Conservation (phyloP, 1,284 basidiomycete genomes). For the Rhodotorula sp. region DNA sequence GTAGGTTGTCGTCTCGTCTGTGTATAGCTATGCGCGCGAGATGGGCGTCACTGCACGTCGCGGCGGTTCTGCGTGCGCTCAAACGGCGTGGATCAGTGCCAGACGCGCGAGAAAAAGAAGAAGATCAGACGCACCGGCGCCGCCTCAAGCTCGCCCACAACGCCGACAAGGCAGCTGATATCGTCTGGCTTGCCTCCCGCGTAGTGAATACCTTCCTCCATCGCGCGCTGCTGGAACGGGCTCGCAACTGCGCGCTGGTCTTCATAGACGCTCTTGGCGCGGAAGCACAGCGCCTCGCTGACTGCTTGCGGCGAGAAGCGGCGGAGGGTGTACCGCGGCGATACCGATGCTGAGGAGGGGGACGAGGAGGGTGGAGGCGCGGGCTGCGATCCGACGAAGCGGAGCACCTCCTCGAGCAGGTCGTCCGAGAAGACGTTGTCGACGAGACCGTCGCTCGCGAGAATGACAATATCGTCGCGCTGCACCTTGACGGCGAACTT, state of each 20-base stretch:
- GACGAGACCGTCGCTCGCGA: slow-evolving; percentile 84
- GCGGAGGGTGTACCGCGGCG: slow-evolving; percentile 39
- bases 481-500: slow-evolving; percentile 72
- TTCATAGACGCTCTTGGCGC: slow-evolving; percentile 58
- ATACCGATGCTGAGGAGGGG: slow-evolving; percentile 2
- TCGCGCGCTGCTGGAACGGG: slow-evolving; percentile 60
- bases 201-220: slow-evolving; percentile 59
- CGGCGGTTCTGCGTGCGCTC: slow-evolving; percentile 12
- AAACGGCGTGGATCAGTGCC: neutral
- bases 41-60: slow-evolving; percentile 1
- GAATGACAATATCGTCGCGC: slow-evolving; percentile 76
- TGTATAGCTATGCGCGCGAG: no score
- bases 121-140: slow-evolving; percentile 13
- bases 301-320: slow-evolving; percentile 58
- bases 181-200: slow-evolving; percentile 56
- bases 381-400: slow-evolving; percentile 22
- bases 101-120: neutral
- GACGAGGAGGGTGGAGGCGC: slow-evolving; percentile 13
- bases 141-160: slow-evolving; percentile 50
- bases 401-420: slow-evolving; percentile 76
- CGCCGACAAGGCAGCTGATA: slow-evolving; percentile 53
- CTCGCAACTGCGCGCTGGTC: slow-evolving; percentile 56
- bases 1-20: no score
- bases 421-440: slow-evolving; percentile 97
- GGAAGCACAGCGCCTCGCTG: slow-evolving; percentile 56